A percentile compares a stretch with the other conserved stretches of the same genome.
These are phyloP conservation scores for Nematodospora valgi DNA, from an alignment of 805 yeast species.

Conservation along the genomic window DNA sequence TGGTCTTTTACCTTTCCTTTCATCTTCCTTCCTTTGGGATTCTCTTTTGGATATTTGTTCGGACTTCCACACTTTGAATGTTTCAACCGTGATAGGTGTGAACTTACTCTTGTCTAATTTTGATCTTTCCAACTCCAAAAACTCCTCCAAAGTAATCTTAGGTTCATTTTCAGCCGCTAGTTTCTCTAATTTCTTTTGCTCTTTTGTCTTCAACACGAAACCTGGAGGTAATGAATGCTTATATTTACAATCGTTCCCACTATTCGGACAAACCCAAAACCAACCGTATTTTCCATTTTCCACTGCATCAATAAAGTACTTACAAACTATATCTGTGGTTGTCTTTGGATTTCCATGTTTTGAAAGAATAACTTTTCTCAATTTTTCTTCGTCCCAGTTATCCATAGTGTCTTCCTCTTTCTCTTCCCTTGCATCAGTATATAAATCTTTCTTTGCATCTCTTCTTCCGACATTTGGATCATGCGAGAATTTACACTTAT, in stretches of 20 bases:
- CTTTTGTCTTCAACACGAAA: constrained; percentile 93
- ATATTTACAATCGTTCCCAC: constrained; percentile 90
- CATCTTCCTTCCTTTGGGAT: constrained; percentile 31
- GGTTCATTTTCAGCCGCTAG: constrained; percentile 82
- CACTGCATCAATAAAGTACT: constrained; percentile 91
- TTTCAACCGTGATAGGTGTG: constrained; percentile 83
- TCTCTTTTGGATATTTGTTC: constrained; percentile 60
- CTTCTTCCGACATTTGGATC: constrained; percentile 83
- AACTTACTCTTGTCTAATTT: constrained; percentile 68
- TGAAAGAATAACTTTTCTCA: constrained; percentile 78
- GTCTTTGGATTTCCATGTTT: constrained; percentile 94
- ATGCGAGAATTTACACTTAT: constrained; percentile 89
- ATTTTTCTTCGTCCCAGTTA: constrained; percentile 94
- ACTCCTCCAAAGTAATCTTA: constrained; percentile 91
- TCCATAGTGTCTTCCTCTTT: constrained; percentile 90
- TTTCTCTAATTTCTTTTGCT: constrained; percentile 86
- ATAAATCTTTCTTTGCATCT: constrained; percentile 85
- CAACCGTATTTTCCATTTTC: constrained; percentile 98
- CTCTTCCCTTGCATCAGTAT: constrained; percentile 77
- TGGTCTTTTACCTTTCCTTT: constrained; percentile 42
- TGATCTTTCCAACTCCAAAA: constrained; percentile 88
- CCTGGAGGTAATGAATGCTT: constrained; percentile 96
- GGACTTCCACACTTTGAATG: constrained; percentile 81
- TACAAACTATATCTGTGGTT: constrained; percentile 93
- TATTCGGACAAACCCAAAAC: constrained; percentile 98